Conservation (phyloP, 805 yeast species). For the Zygosaccharomyces lentus region DNA sequence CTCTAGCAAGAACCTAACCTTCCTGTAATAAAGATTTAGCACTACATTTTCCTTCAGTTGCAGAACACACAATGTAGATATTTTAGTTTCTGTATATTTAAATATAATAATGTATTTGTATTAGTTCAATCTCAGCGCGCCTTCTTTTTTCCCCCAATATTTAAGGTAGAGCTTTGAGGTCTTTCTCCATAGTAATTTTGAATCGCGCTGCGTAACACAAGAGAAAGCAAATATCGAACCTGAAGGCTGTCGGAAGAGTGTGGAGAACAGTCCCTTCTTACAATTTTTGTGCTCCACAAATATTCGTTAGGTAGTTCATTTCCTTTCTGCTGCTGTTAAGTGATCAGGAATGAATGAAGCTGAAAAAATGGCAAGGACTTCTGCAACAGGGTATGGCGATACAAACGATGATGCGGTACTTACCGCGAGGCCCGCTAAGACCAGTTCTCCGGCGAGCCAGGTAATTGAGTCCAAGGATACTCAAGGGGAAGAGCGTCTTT, state of each 20-base stretch:
- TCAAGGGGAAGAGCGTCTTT: slow-evolving; percentile 13
- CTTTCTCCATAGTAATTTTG: neutral
- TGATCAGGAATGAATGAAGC: neutral
- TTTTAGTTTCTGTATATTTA: neutral
- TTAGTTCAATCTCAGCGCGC: neutral
- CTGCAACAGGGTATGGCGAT: neutral
- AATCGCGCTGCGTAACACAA: neutral
- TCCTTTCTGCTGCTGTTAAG: neutral
- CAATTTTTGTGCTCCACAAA: neutral
- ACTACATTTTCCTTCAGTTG: neutral
- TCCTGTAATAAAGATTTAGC: neutral
- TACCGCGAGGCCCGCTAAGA: neutral
- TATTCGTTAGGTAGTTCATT: neutral
- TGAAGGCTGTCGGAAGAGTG: neutral
- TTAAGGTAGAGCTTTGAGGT: neutral
- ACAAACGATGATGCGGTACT: neutral
- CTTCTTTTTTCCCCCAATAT: neutral
- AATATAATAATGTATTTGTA: neutral
- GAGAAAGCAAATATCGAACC: neutral
- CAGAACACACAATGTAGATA: too few relatives aligned
- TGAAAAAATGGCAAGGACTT: neutral
- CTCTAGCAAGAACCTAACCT: slow-evolving; percentile 1
- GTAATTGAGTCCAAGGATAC: neutral
- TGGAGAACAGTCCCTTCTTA: neutral
- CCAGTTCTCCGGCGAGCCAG: neutral